These are phyloP conservation scores for Nakazawaea ishiwadae DNA, from an alignment of 805 yeast species.

Conservation along the genomic window DNA sequence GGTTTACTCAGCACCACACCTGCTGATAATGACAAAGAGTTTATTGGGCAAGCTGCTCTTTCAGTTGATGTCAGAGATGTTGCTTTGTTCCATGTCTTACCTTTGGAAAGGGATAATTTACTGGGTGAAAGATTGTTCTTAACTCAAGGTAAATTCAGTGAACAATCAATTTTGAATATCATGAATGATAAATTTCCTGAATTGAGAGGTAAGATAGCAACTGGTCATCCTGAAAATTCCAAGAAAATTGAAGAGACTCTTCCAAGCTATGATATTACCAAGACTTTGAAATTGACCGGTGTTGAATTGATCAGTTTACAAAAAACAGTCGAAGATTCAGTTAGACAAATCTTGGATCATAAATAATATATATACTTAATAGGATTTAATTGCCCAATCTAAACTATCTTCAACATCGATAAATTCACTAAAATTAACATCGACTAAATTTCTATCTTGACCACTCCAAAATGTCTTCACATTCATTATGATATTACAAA, in stretches of 20 bases:
- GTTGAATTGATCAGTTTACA: constrained; percentile 7
- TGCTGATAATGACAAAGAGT: constrained; percentile 14
- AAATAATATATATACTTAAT: background rate
- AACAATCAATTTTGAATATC: constrained; percentile 28
- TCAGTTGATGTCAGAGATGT: constrained; percentile 59
- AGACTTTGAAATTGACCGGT: constrained; percentile 4
- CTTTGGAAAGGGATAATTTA: constrained; percentile 17
- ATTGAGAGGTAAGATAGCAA: constrained; percentile 31
- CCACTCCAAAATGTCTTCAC: constrained; percentile 22
- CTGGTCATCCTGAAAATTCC: constrained; percentile 30
- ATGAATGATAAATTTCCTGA: constrained; percentile 28
- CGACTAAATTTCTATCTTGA: constrained; percentile 35
- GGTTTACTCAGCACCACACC: constrained; percentile 17
- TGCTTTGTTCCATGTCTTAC: constrained; percentile 47
- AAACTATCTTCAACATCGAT: constrained; percentile 52
- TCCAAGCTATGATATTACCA: constrained; percentile 1
- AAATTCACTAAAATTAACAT: constrained; percentile 44
- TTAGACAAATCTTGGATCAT: constrained; percentile 6
- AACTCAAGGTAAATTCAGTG: background rate
- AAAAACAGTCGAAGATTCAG: constrained; percentile 11
- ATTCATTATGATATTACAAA: constrained; percentile 33
- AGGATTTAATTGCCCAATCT: constrained; percentile 41
- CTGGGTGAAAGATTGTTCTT: constrained; percentile 1
- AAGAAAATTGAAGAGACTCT: constrained; percentile 1
- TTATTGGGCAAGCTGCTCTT: constrained; percentile 8